phyloP scores from a whole-genome alignment of 2,329 filamentous ascomycete species.

The Zasmidium citrigriseum region DNA sequence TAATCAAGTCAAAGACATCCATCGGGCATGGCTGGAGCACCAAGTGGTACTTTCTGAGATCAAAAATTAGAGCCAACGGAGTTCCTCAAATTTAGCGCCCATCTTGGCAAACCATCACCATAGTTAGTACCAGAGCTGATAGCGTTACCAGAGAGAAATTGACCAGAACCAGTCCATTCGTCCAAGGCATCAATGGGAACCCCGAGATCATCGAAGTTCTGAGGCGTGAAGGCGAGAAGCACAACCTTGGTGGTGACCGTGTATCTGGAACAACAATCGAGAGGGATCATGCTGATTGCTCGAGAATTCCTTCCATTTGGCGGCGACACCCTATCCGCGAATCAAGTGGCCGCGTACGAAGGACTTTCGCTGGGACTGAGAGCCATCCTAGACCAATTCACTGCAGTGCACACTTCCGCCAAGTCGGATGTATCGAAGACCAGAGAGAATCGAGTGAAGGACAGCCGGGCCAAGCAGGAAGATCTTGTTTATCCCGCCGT shows the following conservation, averaged over 20 bases:
- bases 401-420: slow-evolving; percentile 71
- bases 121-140: no score
- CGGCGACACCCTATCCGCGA: slow-evolving; percentile 81
- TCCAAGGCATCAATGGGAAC: slow-evolving; percentile 24
- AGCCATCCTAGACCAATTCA: slow-evolving; percentile 66
- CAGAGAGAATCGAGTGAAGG: slow-evolving; percentile 50
- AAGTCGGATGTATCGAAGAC: slow-evolving; percentile 49
- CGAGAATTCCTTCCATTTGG: slow-evolving; percentile 46
- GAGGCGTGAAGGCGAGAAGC: slow-evolving; percentile 24
- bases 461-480: slow-evolving; percentile 73
- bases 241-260: slow-evolving; percentile 28
- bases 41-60: slow-evolving; percentile 76
- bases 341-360: slow-evolving; percentile 77
- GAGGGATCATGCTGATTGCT: slow-evolving; percentile 23
- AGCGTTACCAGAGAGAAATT: no score
- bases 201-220: slow-evolving; percentile 27
- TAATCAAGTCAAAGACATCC: slow-evolving; percentile 71
- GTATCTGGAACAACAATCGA: slow-evolving; percentile 24
- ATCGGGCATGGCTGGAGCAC: slow-evolving; percentile 70
- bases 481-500: slow-evolving; percentile 70
- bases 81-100: slow-evolving; percentile 68
- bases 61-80: slow-evolving; percentile 71
- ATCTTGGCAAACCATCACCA: slow-evolving; percentile 71
- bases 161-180: slow-evolving; percentile 27
- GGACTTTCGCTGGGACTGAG: slow-evolving; percentile 76